Evolutionary conservation across 1,284 basidiomycete species (phyloP).

Genomic region (Abortiporus biennis): DNA sequence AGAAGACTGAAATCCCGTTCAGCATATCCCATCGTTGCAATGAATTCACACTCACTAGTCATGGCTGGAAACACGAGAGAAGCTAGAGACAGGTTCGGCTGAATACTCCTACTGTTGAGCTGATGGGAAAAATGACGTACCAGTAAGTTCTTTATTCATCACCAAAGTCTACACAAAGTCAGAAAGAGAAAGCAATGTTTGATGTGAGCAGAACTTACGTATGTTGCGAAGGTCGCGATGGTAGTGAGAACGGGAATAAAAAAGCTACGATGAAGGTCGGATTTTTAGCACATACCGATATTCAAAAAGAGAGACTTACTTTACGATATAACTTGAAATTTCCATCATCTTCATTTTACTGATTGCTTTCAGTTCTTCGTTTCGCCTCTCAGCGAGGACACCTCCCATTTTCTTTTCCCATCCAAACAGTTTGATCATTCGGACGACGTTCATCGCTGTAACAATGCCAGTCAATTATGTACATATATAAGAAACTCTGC

Average conservation of each 20-base stretch:
- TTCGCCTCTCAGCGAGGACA: constrained; percentile 40
- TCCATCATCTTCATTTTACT: constrained; percentile 35
- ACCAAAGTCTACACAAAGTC: constrained; percentile 29
- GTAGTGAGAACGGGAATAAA: constrained; percentile 63
- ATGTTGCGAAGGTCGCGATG: constrained; percentile 62
- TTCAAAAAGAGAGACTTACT: constrained; percentile 28
- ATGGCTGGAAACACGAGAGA: constrained; percentile 35
- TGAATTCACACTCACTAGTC: constrained; percentile 18
- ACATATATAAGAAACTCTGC: constrained; percentile 8
- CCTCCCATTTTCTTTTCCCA: constrained; percentile 45
- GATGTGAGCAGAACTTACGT: constrained; percentile 23
- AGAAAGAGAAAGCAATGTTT: neutral
- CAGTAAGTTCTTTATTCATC: constrained; percentile 26
- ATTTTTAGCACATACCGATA: neutral
- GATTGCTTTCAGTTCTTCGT: constrained; percentile 48
- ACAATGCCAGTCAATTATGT: neutral
- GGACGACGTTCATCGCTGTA: constrained; percentile 32
- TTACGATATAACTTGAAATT: constrained; percentile 32
- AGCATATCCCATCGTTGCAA: neutral
- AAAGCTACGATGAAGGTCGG: constrained; percentile 32
- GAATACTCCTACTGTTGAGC: constrained; percentile 18
- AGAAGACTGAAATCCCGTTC: constrained; percentile 23
- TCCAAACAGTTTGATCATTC: constrained; percentile 50
- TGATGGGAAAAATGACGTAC: constrained; percentile 13
- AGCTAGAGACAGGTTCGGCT: constrained; percentile 18